Evolutionary conservation across 1,139 yeast species (phyloP).

Genomic region (Geotrichum phurueaensis): DNA sequence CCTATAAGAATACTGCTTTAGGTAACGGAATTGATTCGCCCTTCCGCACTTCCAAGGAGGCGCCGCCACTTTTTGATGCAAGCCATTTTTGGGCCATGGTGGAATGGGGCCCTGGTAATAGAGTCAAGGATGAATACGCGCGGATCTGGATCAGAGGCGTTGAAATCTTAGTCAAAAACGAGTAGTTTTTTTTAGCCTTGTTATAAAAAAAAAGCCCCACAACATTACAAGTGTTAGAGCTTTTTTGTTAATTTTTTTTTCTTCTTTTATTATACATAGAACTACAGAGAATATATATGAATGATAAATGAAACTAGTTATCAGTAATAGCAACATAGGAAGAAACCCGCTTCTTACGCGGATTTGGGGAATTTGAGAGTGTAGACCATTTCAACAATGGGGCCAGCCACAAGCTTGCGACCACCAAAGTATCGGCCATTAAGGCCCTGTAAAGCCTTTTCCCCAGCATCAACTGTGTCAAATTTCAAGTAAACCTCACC

Average conservation of each 20-base stretch:
- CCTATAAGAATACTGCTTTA: neutral
- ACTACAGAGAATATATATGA: neutral
- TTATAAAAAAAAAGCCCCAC: neutral
- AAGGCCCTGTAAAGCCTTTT: conserved; percentile 33
- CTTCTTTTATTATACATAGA: neutral
- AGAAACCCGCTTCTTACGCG: neutral
- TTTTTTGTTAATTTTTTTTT: no score
- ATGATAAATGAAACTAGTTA: neutral
- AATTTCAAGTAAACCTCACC: conserved; percentile 38
- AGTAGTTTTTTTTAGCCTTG: neutral
- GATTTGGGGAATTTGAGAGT: conserved; percentile 22
- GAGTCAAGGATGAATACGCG: conserved; percentile 50
- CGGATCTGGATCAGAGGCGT: conserved; percentile 45
- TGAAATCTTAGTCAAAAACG: conserved; percentile 9
- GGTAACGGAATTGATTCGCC: conserved; percentile 10
- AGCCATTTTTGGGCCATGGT: conserved; percentile 66
- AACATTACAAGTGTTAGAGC: neutral
- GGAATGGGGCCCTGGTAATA: conserved; percentile 50
- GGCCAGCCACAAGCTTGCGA: conserved; percentile 30
- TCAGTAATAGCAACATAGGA: neutral
- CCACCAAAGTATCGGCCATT: conserved; percentile 39
- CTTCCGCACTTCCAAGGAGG: conserved; percentile 13
- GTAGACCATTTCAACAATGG: conserved; percentile 35
- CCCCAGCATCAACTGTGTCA: conserved; percentile 28
- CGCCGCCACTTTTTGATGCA: conserved; percentile 44